These are phyloP conservation scores for Fusarium sp. DNA, from an alignment of 2,329 filamentous ascomycete species.

Conservation along the genomic window DNA sequence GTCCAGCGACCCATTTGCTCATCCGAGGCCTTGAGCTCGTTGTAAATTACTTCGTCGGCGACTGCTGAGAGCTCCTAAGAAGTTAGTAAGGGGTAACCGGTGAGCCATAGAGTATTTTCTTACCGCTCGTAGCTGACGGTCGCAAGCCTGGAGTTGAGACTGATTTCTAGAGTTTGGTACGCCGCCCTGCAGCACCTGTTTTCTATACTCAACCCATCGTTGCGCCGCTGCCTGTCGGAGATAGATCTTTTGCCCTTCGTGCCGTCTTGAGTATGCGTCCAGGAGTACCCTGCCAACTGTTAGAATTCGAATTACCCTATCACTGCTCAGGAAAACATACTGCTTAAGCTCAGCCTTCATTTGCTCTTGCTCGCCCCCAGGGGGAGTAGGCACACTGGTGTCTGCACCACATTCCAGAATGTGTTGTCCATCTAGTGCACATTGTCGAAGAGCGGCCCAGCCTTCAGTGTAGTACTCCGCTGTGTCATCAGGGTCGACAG, in stretches of 20 bases:
- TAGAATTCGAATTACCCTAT: not conserved
- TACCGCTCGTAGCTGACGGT: conserved; percentile 68
- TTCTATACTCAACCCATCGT: conserved; percentile 67
- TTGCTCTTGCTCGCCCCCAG: conserved; percentile 68
- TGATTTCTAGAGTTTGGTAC: conserved; percentile 60
- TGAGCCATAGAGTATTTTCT: conserved; percentile 42
- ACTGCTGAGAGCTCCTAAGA: conserved; percentile 65
- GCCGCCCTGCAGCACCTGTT: conserved; percentile 63
- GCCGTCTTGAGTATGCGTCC: conserved; percentile 69
- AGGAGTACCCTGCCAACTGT: conserved; percentile 61
- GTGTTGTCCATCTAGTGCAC: conserved; percentile 70
- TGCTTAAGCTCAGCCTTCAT: conserved; percentile 71
- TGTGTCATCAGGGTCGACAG: conserved; percentile 63
- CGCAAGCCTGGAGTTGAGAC: conserved; percentile 63
- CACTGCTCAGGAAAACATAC: conserved; percentile 52
- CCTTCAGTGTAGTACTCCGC: conserved; percentile 73
- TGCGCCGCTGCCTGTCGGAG: conserved; percentile 69
- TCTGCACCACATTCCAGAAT: conserved; percentile 74
- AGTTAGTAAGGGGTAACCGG: not conserved
- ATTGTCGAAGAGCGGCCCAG: conserved; percentile 71
- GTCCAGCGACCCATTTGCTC: conserved; percentile 69
- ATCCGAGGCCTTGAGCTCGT: conserved; percentile 65
- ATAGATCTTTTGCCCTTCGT: conserved; percentile 74
- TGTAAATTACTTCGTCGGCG: conserved; percentile 69
- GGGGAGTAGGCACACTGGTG: conserved; percentile 64